Conservation (phyloP, 305 asterid genomes). For the Plantago lanceolata region DNA sequence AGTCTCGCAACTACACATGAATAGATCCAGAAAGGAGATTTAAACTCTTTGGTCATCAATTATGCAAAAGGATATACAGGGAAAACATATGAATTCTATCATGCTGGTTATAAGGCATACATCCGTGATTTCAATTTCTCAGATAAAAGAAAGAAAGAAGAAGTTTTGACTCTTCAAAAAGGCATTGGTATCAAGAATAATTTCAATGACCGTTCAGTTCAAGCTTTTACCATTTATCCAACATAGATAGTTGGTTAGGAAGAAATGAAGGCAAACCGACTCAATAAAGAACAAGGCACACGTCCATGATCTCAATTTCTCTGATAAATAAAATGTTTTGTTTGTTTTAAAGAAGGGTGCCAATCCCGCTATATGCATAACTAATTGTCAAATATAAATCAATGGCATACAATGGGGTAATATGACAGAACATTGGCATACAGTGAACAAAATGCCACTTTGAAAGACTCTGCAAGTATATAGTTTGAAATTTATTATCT, state of each 20-base stretch:
- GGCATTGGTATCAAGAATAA: neutral
- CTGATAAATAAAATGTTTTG: neutral
- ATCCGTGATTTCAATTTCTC: too few species aligned
- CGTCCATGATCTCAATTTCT: neutral
- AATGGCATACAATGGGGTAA: slow-evolving; percentile 9
- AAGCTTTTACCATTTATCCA: slow-evolving; percentile 7
- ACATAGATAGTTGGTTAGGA: slow-evolving; percentile 5
- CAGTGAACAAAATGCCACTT: slow-evolving; percentile 14
- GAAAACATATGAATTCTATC: neutral
- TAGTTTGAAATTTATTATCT: neutral
- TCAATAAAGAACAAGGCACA: too few species aligned
- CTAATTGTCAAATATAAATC: slow-evolving; percentile 3
- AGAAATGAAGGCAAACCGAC: slow-evolving; percentile 14
- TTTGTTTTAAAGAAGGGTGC: too few species aligned
- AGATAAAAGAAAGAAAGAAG: too few species aligned
- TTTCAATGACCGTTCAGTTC: neutral
- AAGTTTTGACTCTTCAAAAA: neutral
- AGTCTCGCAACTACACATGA: slow-evolving; percentile 74
- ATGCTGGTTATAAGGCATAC: too few species aligned
- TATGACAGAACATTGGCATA: slow-evolving; percentile 2
- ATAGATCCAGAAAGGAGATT: slow-evolving; percentile 18
- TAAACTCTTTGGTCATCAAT: slow-evolving; percentile 9
- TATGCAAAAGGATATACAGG: neutral
- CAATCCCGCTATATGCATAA: neutral
- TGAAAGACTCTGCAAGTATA: slow-evolving; percentile 6